These are phyloP conservation scores for Phaffia australis DNA, from an alignment of 768 basidiomycete species.

Conservation along the genomic window DNA sequence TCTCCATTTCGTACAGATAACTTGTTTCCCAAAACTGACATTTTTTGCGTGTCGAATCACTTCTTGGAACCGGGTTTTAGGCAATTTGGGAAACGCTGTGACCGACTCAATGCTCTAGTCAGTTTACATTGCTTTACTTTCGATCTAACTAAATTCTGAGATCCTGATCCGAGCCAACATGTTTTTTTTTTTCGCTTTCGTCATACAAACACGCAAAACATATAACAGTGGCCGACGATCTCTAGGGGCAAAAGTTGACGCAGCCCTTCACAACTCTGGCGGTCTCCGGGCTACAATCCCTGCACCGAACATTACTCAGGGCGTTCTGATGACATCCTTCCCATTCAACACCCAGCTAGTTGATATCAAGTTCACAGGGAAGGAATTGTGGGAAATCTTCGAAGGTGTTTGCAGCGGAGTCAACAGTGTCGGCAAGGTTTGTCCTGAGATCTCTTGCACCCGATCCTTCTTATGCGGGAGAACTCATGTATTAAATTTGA, in stretches of 20 bases:
- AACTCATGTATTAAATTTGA: background rate
- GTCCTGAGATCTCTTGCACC: background rate
- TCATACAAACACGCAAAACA: too few species aligned
- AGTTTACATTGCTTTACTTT: too few species aligned
- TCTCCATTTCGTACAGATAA: background rate
- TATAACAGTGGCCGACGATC: constrained; percentile 29
- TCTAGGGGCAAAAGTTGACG: constrained; percentile 34
- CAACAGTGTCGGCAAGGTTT: constrained; percentile 26
- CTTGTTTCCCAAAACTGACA: background rate
- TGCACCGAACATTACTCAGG: constrained; percentile 21
- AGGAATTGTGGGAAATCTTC: constrained; percentile 42
- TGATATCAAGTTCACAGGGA: constrained; percentile 42
- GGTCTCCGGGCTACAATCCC: constrained; percentile 41
- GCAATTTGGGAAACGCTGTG: constrained; percentile 42
- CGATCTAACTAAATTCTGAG: too few species aligned
- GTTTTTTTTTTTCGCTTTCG: too few species aligned
- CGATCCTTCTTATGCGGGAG: background rate
- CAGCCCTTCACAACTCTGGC: constrained; percentile 43
- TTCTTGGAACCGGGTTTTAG: constrained; percentile 11
- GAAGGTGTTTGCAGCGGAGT: constrained; percentile 41
- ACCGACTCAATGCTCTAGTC: constrained; percentile 42
- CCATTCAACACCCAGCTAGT: constrained; percentile 44
- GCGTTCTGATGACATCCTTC: constrained; percentile 38
- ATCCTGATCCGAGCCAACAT: too few species aligned
- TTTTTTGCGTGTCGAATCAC: background rate